Base-by-base conservation (phyloP, 2,329 filamentous ascomycete species). In the Shiraia bambusicola region DNA sequence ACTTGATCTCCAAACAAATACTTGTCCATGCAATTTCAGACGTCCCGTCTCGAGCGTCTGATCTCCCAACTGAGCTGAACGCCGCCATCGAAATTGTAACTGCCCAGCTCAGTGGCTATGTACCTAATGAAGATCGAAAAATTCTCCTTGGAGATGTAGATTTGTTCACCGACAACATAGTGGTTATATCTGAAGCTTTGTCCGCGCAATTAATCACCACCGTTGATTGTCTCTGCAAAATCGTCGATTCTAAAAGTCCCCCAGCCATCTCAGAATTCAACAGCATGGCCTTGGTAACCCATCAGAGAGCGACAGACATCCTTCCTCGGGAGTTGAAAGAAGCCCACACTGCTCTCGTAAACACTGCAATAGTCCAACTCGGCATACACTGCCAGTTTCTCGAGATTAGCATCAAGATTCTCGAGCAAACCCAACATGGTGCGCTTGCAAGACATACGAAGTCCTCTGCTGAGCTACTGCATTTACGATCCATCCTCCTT, bases 371-470 rank as follows among this genome's bases (percentile, higher is more conserved):
- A 2, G 29, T 53, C 1, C 51, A 74, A 1, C 66, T 74, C 6
- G 35, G 47, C 3, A 50, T 65, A 0, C 69, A 75, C 47, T 64
- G 66, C 19, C 32, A 59, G 14, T 48, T 71, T 13, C 60, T 73
- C 9, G 61, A 67, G 29, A 54, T 59, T n/a, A 54, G 58, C 28
- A 71, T 77, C 34, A 63, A 62, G 12, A 64, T 69, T 25, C 65
- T 76, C 6, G 74, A 77, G 52, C 74, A 75, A 46, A 73, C 67
- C 0, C 68, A 74, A 26, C 72, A 76, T 48, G 74, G 74, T 34
- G 59, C 67, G 3, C 54, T 76, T 1, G 59, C 72, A 1, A 63
- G 74, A 1, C 59, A 62, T 29, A 65, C 66, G 2, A 69, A 69
- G 40, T 66, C 73, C 1, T 65, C 69, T 37, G 70, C 73, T 1